A percentile compares a stretch with the other conserved stretches of the same genome.
Evolutionary conservation across 1,284 basidiomycete genomes (phyloP).

Genomic region (Amylostereum chailletii): DNA sequence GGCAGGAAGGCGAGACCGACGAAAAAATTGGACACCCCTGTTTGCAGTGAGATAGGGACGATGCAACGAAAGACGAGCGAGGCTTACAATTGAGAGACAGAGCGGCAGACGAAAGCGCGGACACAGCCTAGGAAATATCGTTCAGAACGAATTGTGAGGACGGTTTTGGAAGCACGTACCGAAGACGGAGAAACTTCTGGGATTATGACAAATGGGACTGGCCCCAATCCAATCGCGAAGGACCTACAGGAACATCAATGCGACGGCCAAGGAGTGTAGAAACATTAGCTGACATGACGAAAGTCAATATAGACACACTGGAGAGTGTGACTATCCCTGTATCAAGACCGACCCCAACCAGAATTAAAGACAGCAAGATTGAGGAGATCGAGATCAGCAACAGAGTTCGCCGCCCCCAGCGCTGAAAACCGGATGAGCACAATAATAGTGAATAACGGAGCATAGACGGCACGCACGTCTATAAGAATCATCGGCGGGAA

Average conservation of each 20-base stretch:
- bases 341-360: conserved; percentile 70
- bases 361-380: conserved; percentile 57
- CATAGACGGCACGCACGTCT: conserved; percentile 45
- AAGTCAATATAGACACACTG: conserved; percentile 72
- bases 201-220: conserved; percentile 87
- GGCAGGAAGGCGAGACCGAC: conserved; percentile 81
- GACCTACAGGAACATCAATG: conserved; percentile 37
- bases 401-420: conserved; percentile 54
- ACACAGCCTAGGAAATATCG: conserved; percentile 53
- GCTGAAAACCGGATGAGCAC: conserved; percentile 27
- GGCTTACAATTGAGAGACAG: conserved; percentile 75
- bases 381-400: conserved; percentile 50
- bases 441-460: conserved; percentile 1
- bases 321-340: conserved; percentile 49
- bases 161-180: conserved; percentile 33
- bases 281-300: conserved; percentile 65
- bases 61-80: neutral
- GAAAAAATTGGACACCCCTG: conserved; percentile 78
- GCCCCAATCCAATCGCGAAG: conserved; percentile 87
- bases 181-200: conserved; percentile 83
- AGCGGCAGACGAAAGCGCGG: conserved; percentile 76
- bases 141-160: conserved; percentile 3
- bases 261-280: neutral
- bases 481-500: conserved; percentile 81
- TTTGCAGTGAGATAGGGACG: neutral